Evolutionary conservation across 352 stramenopile species (phyloP).

Genomic region (Peronospora belbahrii): DNA sequence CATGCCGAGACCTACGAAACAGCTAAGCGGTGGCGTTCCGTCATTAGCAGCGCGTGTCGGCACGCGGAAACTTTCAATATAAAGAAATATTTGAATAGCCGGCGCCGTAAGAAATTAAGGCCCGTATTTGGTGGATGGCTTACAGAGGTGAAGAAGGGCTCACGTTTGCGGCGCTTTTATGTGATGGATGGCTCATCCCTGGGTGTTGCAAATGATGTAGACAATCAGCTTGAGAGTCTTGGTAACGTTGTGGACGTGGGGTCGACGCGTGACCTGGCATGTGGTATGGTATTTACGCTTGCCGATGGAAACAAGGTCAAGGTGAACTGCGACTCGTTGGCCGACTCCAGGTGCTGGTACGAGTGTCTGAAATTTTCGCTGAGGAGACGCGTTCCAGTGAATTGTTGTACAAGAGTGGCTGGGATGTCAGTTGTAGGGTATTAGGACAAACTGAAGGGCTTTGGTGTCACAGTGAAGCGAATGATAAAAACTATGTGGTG

Average conservation of each 20-base stretch:
- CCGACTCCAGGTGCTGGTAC: slow-evolving; percentile 64
- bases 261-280: slow-evolving; percentile 52
- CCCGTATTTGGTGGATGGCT: slow-evolving; percentile 78
- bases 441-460: slow-evolving; percentile 14
- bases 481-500: slow-evolving; percentile 4
- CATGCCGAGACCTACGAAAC: slow-evolving; percentile 72
- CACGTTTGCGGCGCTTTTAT: slow-evolving; percentile 61
- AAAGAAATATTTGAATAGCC: slow-evolving; percentile 59
- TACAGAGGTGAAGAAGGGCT: slow-evolving; percentile 40
- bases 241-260: slow-evolving; percentile 55
- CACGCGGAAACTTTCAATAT: slow-evolving; percentile 49
- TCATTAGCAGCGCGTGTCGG: slow-evolving; percentile 46
- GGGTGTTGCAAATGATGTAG: slow-evolving; percentile 70
- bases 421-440: slow-evolving; percentile 14
- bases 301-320: slow-evolving; percentile 51
- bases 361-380: slow-evolving; percentile 54
- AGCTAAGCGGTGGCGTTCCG: slow-evolving; percentile 60
- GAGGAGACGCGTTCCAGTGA: slow-evolving; percentile 15
- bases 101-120: slow-evolving; percentile 55
- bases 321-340: slow-evolving; percentile 61
- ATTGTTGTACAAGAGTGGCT: slow-evolving; percentile 32
- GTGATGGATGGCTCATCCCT: slow-evolving; percentile 63
- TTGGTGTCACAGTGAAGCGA: slow-evolving; percentile 9
- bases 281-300: slow-evolving; percentile 65
- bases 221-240: slow-evolving; percentile 64